Evolutionary conservation across 164 flowering plant species (phyloP).

Genomic region (Akebia trifoliata): DNA sequence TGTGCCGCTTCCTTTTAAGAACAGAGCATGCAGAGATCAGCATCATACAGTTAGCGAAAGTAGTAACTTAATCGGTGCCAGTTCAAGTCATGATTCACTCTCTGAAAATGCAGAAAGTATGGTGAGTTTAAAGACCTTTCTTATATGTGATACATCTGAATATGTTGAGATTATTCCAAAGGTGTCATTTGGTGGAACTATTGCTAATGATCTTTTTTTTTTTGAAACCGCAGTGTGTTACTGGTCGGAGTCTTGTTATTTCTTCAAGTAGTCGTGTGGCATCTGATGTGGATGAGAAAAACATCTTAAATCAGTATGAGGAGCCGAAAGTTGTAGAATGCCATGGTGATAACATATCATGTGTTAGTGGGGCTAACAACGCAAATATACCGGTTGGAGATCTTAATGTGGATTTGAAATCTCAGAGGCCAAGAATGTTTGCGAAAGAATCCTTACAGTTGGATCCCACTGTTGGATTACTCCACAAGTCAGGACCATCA

Average conservation of each 20-base stretch:
- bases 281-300: too few relatives aligned
- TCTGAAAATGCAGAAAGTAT: conserved; percentile 58
- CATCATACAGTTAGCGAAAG: conserved; percentile 46
- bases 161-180: conserved; percentile 31
- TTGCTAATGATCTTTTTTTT: conserved; percentile 13
- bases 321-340: conserved; percentile 31
- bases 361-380: conserved; percentile 45
- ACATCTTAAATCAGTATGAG: too few relatives aligned
- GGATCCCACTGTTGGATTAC: conserved; percentile 6
- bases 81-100: conserved; percentile 48
- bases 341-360: conserved; percentile 47
- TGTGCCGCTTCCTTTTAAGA: conserved; percentile 21
- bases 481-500: conserved; percentile 3
- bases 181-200: conserved; percentile 13
- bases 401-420: conserved; percentile 14
- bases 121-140: conserved; percentile 25
- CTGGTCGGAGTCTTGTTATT: too few relatives aligned
- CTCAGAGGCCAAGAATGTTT: too few relatives aligned
- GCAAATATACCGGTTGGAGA: conserved; percentile 5
- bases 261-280: conserved; percentile 3
- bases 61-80: conserved; percentile 41
- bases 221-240: conserved; percentile 9
- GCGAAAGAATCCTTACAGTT: too few relatives aligned
- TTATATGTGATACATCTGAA: conserved; percentile 34
- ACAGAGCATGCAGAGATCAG: conserved; percentile 22